Base-by-base conservation (phyloP, 768 basidiomycete species). In the Boletus sp. region DNA sequence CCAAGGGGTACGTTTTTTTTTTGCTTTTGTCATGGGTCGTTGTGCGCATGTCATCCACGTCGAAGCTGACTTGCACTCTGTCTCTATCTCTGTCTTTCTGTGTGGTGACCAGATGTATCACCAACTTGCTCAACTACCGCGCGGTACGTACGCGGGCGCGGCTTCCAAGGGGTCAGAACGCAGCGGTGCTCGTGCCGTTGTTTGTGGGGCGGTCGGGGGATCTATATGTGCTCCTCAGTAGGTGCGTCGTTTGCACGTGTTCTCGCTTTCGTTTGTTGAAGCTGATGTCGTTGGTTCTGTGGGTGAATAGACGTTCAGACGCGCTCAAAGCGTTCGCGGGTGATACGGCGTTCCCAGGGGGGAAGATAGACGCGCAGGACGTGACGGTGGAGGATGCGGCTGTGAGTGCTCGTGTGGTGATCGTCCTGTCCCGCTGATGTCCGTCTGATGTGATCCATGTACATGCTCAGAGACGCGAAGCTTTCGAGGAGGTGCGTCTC, bases 341-440 rank as follows among this genome's bases (percentile, higher is more conserved):
- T 0, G 94, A 95, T 68, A 96, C 94, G 0, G 89, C 91, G 1
- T 73, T 96, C 5, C 94, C 93, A 0, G 93, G 94, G 7, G 93
- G 94, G 0, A 92, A 86, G 67, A 79, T 86, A 7, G 93, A 96
- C 15, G 75, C 76, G 2, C 77, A 74, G 40, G 93, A 95, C 68
- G 68, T 64, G 59, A 83, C 81, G 40, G 75, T 86, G 3, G 94
- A 94, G 65, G 88, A 89, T 57, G 87, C 92, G 3, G 93, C 92
- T 18, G 92, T 93, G 68, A 48, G 58, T 11, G 33, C 24, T 24
- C 24, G 24, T 24, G 24, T 24, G 24, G 24, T 24, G 24, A 10
- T 47, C 9, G 5, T 14, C 18, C 28, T 1, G 11, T 39, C 14
- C 6, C 9, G 11, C 32, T 15, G 24, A 5, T 10, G 32, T 24